Evolutionary conservation across 495 filamentous ascomycete species (phyloP), one percentile per base, ranked within the genome.

Genomic region (Massariosphaeria phaeospora): DNA sequence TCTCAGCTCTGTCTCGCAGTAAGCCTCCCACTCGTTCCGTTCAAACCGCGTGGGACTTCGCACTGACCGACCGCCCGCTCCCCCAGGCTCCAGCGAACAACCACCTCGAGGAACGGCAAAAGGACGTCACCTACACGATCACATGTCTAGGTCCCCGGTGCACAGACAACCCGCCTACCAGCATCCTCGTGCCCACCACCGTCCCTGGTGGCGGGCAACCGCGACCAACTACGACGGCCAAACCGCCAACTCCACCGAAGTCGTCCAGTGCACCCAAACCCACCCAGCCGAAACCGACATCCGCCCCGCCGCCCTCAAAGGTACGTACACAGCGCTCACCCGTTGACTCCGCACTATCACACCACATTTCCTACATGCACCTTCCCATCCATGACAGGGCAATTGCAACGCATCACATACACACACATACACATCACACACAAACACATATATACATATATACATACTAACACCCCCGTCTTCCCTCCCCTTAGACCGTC

Each of bases 71-170:
- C 30, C 15, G 3, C 17, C 26, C 11, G 7, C 35, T 2, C 18
- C 36, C 38, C 30, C 18, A 57, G 54, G 54, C 45, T 23, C 54
- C 54, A 17, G 39, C 15, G n/a, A 31, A 29, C 24, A 27, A 30
- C 23, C 40, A 39, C 21, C 39, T 39, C 38, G 54, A 58, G 21
- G 47, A 58, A 30, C 36, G 47, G 11, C 55, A 58, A 34, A 2
- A 33, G n/a, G 55, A 58, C 33, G 47, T 30, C 15, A 58, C 55
- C 0, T 58, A 27, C 33, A 58, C 55, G 13, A 46, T 58, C 13
- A 58, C 55, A 8, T 58, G 55, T 40, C 31, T 58, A 1, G 55
- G 55, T 9, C 46, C 47, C 0, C 40, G 24, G 0, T 58, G 55
- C 25, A 34, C 55, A n/a, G 33, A 52, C 34, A 36, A 58, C 23